Evolutionary conservation across 169 alveolate species (phyloP).

Genomic region (Sarcocystis neurona): DNA sequence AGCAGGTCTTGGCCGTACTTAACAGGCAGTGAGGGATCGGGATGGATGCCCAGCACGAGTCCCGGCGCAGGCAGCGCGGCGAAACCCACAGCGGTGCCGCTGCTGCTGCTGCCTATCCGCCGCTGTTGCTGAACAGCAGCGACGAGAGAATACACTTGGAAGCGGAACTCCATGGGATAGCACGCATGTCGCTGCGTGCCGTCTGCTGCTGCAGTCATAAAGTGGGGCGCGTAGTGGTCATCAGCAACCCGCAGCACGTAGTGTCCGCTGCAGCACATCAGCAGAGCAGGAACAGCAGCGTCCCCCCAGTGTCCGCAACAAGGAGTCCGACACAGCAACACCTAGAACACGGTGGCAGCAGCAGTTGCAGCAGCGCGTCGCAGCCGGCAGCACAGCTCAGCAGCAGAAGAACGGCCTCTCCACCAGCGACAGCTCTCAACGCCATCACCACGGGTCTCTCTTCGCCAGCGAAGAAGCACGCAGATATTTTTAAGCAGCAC

Average conservation of each 20-base stretch:
- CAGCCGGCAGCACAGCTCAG: too few species aligned
- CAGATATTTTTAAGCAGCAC: too few species aligned
- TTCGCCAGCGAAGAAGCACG: not conserved
- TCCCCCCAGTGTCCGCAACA: not conserved
- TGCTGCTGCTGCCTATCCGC: not conserved
- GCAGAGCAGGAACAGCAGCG: not conserved
- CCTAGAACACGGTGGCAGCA: too few species aligned
- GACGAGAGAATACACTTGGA: not conserved
- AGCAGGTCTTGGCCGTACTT: conserved; percentile 69
- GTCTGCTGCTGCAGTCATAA: not conserved
- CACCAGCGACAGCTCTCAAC: not conserved
- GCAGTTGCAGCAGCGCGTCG: too few species aligned
- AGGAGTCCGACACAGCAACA: too few species aligned
- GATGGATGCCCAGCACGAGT: conserved; percentile 66
- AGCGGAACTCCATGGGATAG: conserved; percentile 13
- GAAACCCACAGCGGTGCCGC: not conserved
- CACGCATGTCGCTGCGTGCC: not conserved
- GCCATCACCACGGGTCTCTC: not conserved
- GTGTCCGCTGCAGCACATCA: conserved; percentile 28
- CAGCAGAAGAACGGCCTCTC: conserved; percentile 43
- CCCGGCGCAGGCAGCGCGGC: conserved; percentile 31
- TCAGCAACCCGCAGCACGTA: conserved; percentile 56
- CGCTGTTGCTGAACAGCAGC: not conserved
- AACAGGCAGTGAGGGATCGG: conserved; percentile 72
- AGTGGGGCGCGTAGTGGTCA: conserved; percentile 56